These are phyloP conservation scores for Reticulascus tulasneorum DNA, from an alignment of 2,329 filamentous ascomycete genomes.

Conservation along the genomic window DNA sequence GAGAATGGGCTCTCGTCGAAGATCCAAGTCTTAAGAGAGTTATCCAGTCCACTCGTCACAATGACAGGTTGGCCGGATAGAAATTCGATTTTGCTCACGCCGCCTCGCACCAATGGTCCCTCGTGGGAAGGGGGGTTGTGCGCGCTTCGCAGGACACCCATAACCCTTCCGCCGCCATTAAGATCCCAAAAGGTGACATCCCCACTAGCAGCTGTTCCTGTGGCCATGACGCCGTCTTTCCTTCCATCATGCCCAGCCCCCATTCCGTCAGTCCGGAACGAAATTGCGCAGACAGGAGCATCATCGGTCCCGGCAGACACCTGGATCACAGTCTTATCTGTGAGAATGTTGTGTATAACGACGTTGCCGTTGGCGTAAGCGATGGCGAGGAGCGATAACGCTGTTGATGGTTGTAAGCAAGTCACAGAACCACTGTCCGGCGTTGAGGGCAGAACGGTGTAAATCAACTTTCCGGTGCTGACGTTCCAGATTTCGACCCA, in stretches of 20 bases:
- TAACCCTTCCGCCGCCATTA: slow-evolving; percentile 80
- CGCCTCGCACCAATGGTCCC: slow-evolving; percentile 59
- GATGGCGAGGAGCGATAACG: slow-evolving; percentile 80
- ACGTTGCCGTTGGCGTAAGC: slow-evolving; percentile 79
- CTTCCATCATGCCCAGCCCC: slow-evolving; percentile 86
- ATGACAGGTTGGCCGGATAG: slow-evolving; percentile 84
- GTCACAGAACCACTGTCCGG: slow-evolving; percentile 76
- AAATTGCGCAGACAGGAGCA: slow-evolving; percentile 72
- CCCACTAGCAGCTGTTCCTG: slow-evolving; percentile 71
- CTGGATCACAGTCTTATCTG: slow-evolving; percentile 68
- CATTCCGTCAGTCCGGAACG: slow-evolving; percentile 83
- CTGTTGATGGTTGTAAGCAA: slow-evolving; percentile 78
- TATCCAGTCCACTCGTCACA: slow-evolving; percentile 86
- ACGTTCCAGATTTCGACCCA: slow-evolving; percentile 97
- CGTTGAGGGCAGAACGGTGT: slow-evolving; percentile 77
- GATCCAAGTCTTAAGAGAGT: slow-evolving; percentile 93
- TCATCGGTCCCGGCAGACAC: slow-evolving; percentile 64
- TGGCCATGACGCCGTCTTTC: slow-evolving; percentile 89
- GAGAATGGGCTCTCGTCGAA: slow-evolving; percentile 92
- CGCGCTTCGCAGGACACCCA: slow-evolving; percentile 80
- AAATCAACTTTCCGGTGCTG: slow-evolving; percentile 84
- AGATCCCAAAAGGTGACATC: slow-evolving; percentile 97
- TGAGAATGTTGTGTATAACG: slow-evolving; percentile 75
- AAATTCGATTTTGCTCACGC: slow-evolving; percentile 86
- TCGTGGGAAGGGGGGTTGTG: slow-evolving; percentile 69